These are phyloP conservation scores for Cryptococcus floricola DNA, from an alignment of 1,284 basidiomycete species.

Conservation along the genomic window DNA sequence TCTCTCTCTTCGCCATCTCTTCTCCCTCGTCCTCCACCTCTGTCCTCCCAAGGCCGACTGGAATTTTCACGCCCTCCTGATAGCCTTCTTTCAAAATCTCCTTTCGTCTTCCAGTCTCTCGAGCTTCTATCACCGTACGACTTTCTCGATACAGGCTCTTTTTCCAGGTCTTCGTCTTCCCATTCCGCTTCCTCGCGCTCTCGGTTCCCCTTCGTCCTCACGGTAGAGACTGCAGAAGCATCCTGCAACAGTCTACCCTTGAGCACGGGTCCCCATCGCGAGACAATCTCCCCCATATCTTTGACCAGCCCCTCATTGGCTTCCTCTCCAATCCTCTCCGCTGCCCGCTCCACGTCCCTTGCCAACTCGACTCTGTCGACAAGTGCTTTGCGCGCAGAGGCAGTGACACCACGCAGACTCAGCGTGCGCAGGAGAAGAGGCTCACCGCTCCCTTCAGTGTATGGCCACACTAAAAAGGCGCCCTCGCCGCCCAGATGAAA, in stretches of 20 bases:
- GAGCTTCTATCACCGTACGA: background rate
- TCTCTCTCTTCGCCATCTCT: background rate
- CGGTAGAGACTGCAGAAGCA: too few species aligned
- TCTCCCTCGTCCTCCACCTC: background rate
- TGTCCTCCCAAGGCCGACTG: background rate
- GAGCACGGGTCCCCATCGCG: background rate
- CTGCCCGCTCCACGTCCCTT: slow-evolving; percentile 10
- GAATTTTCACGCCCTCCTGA: background rate
- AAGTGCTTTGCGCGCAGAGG: background rate
- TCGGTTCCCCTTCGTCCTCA: background rate
- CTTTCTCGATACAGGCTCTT: background rate
- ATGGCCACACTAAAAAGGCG: background rate
- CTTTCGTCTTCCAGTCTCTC: background rate
- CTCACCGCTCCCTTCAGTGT: background rate
- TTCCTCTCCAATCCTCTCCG: slow-evolving; percentile 7
- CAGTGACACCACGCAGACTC: background rate
- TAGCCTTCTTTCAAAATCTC: background rate
- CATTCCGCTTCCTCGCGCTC: background rate
- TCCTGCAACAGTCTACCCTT: background rate
- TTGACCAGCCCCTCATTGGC: background rate
- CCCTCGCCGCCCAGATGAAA: slow-evolving; percentile 5
- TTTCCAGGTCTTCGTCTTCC: background rate
- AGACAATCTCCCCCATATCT: background rate
- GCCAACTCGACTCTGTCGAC: slow-evolving; percentile 7
- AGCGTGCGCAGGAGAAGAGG: background rate